These are phyloP conservation scores for Rhodotorula toruloides DNA, from an alignment of 768 basidiomycete genomes.

Conservation along the genomic window DNA sequence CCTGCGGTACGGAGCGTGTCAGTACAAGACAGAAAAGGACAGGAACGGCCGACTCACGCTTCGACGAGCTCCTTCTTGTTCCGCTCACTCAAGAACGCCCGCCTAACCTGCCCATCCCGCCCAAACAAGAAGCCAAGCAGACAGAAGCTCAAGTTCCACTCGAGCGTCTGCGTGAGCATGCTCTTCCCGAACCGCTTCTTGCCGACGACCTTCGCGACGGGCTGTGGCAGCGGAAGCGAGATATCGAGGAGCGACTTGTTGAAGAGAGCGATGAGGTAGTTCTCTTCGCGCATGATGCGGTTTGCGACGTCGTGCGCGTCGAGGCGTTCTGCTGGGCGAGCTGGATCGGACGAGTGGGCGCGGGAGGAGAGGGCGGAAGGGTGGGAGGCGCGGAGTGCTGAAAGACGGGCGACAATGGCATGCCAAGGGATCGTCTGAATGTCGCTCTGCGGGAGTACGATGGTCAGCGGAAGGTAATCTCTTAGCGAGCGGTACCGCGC, in stretches of 20 bases:
- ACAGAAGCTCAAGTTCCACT: constrained; percentile 96
- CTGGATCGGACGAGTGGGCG: constrained; percentile 46
- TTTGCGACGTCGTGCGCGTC: constrained; percentile 98
- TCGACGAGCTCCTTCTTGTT: constrained; percentile 72
- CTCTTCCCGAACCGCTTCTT: constrained; percentile 54
- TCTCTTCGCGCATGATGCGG: constrained; percentile 95
- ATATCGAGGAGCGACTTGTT: constrained; percentile 94
- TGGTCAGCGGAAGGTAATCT: neutral
- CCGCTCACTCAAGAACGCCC: constrained; percentile 81
- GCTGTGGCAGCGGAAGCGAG: constrained; percentile 66
- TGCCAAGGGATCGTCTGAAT: constrained; percentile 98
- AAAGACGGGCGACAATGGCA: constrained; percentile 84
- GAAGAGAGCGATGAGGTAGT: constrained; percentile 94
- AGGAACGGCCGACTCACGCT: constrained; percentile 56
- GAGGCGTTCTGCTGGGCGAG: constrained; percentile 56
- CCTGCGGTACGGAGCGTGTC: constrained; percentile 49
- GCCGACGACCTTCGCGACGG: constrained; percentile 37
- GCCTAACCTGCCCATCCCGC: constrained; percentile 76
- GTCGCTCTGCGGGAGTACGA: constrained; percentile 61
- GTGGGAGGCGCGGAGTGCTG: constrained; percentile 83
- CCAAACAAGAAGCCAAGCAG: constrained; percentile 94
- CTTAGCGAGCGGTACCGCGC: constrained; percentile 39
- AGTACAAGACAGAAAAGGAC: neutral
- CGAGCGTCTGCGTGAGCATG: constrained; percentile 82
- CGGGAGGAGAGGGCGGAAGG: constrained; percentile 76